Evolutionary conservation across 2,329 filamentous ascomycete species (phyloP), one percentile per base, ranked within the genome.

Genomic region (Didymella keratinophila): DNA sequence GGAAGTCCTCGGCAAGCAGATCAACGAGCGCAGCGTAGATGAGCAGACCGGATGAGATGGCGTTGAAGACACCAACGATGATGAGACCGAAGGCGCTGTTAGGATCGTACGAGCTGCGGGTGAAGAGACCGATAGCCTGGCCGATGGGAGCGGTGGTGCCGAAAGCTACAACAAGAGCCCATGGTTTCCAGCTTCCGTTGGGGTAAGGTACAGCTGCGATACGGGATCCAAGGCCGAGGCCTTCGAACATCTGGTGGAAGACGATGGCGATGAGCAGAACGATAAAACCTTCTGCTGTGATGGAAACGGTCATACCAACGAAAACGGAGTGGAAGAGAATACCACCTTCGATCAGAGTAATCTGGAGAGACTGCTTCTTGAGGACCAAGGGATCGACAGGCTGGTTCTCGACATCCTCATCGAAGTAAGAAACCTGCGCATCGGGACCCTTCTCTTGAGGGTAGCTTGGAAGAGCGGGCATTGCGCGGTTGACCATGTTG

Each of bases 281-380:
- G 30, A 77, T 72, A 74, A 88, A 88, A 45, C 87, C 85, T 0
- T 80, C 73, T 23, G 84, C 82, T 0, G 82, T 80, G n/a, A 86
- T 84, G 9, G 84, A 86, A 10, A 88, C 77, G 52, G 86, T 88
- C 52, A 88, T 79, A 2, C 86, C 86, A 60, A 88, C 87, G 70
- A 88, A 86, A 47, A 88, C 82, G 3, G 83, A 86, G 76, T 88
- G 86, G 76, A 88, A 87, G 53, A 88, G 82, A 60, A 88, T 83
- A 60, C 86, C 86, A 65, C 82, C 87, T 70, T 87, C 86, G 23
- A 86, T 80, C 41, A 81, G 74, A 2, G 75, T 78, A 60, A 78
- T 78, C 36, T 78, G 73, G 56, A 77, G 59, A 14, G 74, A 76
- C 62, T 74, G 71, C 66, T 77, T 77, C 70, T 73, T 73, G 6